Evolutionary conservation across 1,284 basidiomycete species (phyloP).

Genomic region (Sparassis latifolia): DNA sequence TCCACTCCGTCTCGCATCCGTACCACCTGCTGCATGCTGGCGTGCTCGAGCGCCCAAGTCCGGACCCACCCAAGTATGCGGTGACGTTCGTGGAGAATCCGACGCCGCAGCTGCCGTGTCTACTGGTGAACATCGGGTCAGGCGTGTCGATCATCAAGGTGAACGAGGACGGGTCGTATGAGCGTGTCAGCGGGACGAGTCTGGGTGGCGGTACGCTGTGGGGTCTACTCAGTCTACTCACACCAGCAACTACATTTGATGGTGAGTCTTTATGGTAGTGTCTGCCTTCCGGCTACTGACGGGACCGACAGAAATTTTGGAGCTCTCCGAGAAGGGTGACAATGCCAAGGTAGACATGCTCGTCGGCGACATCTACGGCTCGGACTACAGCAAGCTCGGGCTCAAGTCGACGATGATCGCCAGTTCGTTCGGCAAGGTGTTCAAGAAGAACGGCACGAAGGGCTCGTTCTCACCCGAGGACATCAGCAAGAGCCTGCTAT

Average conservation of each 20-base stretch:
- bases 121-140: conserved; percentile 97
- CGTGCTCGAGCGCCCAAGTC: conserved; percentile 81
- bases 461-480: conserved; percentile 85
- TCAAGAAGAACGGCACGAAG: conserved; percentile 84
- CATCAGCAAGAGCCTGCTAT: conserved; percentile 90
- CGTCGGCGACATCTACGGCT: conserved; percentile 97
- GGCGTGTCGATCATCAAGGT: conserved; percentile 98
- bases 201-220: conserved; percentile 99
- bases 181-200: conserved; percentile 96
- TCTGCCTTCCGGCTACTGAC: conserved; percentile 2
- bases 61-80: conserved; percentile 85
- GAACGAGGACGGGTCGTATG: conserved; percentile 91
- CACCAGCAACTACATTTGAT: conserved; percentile 94
- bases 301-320: conserved; percentile 79
- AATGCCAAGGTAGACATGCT: conserved; percentile 97
- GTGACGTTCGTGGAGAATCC: conserved; percentile 81
- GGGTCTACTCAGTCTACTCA: conserved; percentile 92
- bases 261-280: conserved; percentile 46
- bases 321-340: conserved; percentile 89
- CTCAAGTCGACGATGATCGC: conserved; percentile 98
- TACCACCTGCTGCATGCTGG: conserved; percentile 36
- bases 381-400: conserved; percentile 89
- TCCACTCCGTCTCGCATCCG: conserved; percentile 65
- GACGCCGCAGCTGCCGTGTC: conserved; percentile 87
- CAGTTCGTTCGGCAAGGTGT: conserved; percentile 97